Evolutionary conservation across 768 basidiomycete species (phyloP).

Genomic region (Russula lepida): DNA sequence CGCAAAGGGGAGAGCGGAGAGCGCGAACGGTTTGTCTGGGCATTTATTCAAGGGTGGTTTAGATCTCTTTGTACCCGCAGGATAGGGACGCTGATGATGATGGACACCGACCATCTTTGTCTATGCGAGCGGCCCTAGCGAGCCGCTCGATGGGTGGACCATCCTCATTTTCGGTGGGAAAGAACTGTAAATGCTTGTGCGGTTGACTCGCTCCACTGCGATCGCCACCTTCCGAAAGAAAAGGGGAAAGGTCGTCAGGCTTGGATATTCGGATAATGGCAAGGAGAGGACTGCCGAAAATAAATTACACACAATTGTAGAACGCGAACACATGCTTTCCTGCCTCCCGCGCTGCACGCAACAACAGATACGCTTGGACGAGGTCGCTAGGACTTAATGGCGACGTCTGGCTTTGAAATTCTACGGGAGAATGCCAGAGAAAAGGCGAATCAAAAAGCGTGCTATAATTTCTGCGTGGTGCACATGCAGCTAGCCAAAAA

Average conservation of each 20-base stretch:
- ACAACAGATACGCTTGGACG: slow-evolving; percentile 63
- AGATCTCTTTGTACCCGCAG: neutral
- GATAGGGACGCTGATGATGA: neutral
- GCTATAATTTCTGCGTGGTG: neutral
- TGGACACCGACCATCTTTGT: slow-evolving; percentile 42
- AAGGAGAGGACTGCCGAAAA: no score
- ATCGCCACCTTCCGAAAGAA: slow-evolving; percentile 46
- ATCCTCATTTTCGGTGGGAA: slow-evolving; percentile 49
- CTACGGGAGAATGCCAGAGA: slow-evolving; percentile 22
- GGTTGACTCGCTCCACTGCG: slow-evolving; percentile 82
- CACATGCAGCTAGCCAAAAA: neutral
- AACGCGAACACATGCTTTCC: slow-evolving; percentile 67
- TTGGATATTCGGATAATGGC: neutral
- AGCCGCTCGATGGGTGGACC: slow-evolving; percentile 75
- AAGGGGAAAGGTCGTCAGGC: neutral
- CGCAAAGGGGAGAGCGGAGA: slow-evolving; percentile 66
- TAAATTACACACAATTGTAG: slow-evolving; percentile 66
- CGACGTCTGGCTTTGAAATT: slow-evolving; percentile 68
- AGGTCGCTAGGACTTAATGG: slow-evolving; percentile 77
- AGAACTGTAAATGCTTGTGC: slow-evolving; percentile 87
- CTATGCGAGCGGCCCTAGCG: slow-evolving; percentile 47
- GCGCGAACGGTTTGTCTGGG: slow-evolving; percentile 64
- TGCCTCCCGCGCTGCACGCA: slow-evolving; percentile 56
- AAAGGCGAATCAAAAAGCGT: neutral
- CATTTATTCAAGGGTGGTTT: neutral